These are phyloP conservation scores for Elongisporangium undulatum DNA, from an alignment of 352 stramenopile genomes.

Conservation along the genomic window DNA sequence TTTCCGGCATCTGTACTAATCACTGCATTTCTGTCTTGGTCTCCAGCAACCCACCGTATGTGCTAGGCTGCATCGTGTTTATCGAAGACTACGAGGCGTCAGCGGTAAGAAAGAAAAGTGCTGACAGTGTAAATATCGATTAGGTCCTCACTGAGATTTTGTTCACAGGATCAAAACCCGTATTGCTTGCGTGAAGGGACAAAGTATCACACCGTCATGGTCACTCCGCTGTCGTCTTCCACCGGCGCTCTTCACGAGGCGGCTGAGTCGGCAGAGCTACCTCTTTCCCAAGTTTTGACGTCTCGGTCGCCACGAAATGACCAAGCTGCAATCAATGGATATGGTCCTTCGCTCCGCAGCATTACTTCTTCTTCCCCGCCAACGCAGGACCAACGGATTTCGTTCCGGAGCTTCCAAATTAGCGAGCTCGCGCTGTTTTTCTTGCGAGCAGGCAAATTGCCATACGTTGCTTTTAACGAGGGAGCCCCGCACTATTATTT, in stretches of 20 bases:
- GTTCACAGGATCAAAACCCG: conserved; percentile 41
- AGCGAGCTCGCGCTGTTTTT: conserved; percentile 79
- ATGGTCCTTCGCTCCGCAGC: conserved; percentile 12
- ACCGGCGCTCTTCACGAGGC: conserved; percentile 12
- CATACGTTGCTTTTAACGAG: conserved; percentile 83
- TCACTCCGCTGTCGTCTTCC: conserved; percentile 55
- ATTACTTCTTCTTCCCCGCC: conserved; percentile 8
- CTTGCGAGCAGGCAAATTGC: conserved; percentile 63
- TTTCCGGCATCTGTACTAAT: conserved; percentile 2
- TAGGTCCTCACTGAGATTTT: conserved; percentile 3
- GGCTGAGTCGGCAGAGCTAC: conserved; percentile 45
- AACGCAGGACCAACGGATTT: conserved; percentile 64
- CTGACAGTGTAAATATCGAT: background rate
- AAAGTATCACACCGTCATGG: conserved; percentile 69
- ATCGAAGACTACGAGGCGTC: conserved; percentile 76
- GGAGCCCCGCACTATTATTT: conserved; percentile 76
- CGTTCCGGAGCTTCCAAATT: conserved; percentile 79
- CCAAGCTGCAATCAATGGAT: conserved; percentile 15
- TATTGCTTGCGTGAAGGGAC: conserved; percentile 68
- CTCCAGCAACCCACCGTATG: conserved; percentile 58
- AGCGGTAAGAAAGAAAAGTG: conserved; percentile 18
- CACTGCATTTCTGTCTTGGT: conserved; percentile 1
- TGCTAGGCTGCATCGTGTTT: conserved; percentile 79
- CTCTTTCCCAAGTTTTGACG: conserved; percentile 59
- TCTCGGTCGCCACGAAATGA: conserved; percentile 29